Conservation (phyloP, 2,329 filamentous ascomycete genomes). For the Fusarium austroafricanum region DNA sequence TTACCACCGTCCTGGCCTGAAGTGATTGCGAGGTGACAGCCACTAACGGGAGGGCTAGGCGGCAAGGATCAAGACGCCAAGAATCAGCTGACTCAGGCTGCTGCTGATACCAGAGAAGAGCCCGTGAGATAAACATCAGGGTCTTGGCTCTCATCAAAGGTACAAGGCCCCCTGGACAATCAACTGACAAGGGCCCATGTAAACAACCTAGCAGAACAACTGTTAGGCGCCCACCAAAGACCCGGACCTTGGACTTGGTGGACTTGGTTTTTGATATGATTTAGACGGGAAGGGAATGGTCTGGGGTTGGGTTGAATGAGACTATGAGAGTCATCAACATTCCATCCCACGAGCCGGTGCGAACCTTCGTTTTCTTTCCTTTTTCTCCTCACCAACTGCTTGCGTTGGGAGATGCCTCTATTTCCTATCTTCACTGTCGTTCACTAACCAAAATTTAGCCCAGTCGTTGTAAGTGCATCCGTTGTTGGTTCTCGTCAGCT, state of each 20-base stretch:
- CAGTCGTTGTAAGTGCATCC: conserved; percentile 30
- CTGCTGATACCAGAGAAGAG: not conserved
- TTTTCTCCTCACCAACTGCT: conserved; percentile 25
- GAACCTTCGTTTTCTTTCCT: conserved; percentile 25
- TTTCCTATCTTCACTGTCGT: conserved; percentile 13
- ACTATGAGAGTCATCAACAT: conserved; percentile 31
- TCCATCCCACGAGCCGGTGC: conserved; percentile 28
- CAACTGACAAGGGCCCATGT: conserved; percentile 29
- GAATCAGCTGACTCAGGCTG: conserved; percentile 22
- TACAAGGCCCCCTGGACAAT: conserved; percentile 33
- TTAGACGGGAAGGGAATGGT: conserved; percentile 27
- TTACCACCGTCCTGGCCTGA: conserved; percentile 41
- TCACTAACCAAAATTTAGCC: conserved; percentile 20
- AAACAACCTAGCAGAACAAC: conserved; percentile 38
- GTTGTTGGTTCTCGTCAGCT: not conserved
- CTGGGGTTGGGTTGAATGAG: conserved; percentile 16
- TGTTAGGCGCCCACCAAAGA: conserved; percentile 17
- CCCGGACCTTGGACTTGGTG: conserved; percentile 10
- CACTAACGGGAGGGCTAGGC: conserved; percentile 36
- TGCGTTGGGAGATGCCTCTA: conserved; percentile 15
- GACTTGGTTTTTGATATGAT: conserved; percentile 2
- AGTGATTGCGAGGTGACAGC: conserved; percentile 35
- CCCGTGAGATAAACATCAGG: conserved; percentile 30
- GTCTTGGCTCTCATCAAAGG: conserved; percentile 37
- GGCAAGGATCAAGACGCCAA: conserved; percentile 27